Conservation (phyloP, 2,329 filamentous ascomycete genomes). For the Epichloe sp. region DNA sequence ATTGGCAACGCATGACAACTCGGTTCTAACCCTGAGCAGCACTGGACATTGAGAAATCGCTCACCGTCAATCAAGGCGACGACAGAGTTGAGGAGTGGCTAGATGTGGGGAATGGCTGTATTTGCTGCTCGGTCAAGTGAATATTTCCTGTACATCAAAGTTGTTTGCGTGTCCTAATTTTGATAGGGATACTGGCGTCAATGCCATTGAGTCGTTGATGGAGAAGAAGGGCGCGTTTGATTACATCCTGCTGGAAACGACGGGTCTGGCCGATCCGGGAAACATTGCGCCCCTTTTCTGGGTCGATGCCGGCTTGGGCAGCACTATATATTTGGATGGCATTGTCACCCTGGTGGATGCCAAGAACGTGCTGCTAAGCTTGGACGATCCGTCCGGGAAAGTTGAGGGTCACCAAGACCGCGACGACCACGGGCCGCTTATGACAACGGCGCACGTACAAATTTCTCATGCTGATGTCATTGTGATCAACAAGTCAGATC, state of each 20-base stretch:
- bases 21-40: slow-evolving; percentile 34
- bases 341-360: slow-evolving; percentile 94
- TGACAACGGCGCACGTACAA: slow-evolving; percentile 90
- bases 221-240: slow-evolving; percentile 87
- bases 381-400: slow-evolving; percentile 57
- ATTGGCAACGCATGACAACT: slow-evolving; percentile 9
- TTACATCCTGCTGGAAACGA: slow-evolving; percentile 95
- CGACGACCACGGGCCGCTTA: slow-evolving; percentile 47
- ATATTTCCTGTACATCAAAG: slow-evolving; percentile 1
- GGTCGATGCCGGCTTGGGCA: slow-evolving; percentile 91
- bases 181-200: slow-evolving; percentile 72
- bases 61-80: slow-evolving; percentile 77
- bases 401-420: slow-evolving; percentile 38
- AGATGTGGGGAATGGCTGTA: slow-evolving; percentile 89
- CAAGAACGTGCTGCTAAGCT: slow-evolving; percentile 72
- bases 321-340: slow-evolving; percentile 90
- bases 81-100: slow-evolving; percentile 88
- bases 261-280: slow-evolving; percentile 85
- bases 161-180: not conserved
- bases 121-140: slow-evolving; percentile 94
- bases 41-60: slow-evolving; percentile 86
- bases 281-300: slow-evolving; percentile 95
- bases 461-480: slow-evolving; percentile 95
- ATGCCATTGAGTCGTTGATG: slow-evolving; percentile 92
- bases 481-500: slow-evolving; percentile 84